Base-by-base conservation (phyloP, 129 eudicot genomes). In the Chrysanthemum seticuspe region DNA sequence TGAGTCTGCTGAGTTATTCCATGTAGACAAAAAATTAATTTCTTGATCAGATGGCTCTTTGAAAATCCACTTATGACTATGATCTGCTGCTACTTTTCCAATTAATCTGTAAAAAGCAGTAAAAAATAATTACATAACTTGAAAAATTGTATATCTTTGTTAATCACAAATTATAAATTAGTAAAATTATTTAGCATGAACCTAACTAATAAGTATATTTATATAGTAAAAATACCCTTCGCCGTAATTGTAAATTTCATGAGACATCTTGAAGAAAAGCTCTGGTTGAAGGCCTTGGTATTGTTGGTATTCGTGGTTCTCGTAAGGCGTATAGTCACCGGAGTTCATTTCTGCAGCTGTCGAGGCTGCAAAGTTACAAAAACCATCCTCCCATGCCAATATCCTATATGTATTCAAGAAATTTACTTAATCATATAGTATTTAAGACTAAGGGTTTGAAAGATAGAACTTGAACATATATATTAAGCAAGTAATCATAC, bases 321-420 rank as follows among this genome's bases (percentile, higher is more conserved):
- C 81, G 60, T 87, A 80, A 7, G 83, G 73, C 82, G 69, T 76
- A 23, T 78, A 75, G 55, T 84, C 96, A 8, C 85, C 85, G 18
- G 77, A 44, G 63, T 62, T 82, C 9, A 87, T 86, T 80, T 88
- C 99, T 47, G 67, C 94, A 36, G 83, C 67, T 3, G 97, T 67
- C 18, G 99, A 88, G 5, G 97, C 99, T 5, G 89, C 94, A 78
- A 95, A 95, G 49, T 95, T 91, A 77, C 99, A 95, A 40, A 95
- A 95, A n/a, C 99, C 99, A 83, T 95, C 99, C 83, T 95, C 99
- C 99, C 99, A 95, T 13, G 87, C 99, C 82, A 95, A 78, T 88
- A 95, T 95, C 99, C 99, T 95, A 68, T 64, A 27, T 55, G 13
- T 55, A n/a, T 5, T 10, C 6, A n/a, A 10, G 11, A 31, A 31